These are phyloP conservation scores for Phialophora macrospora DNA, from an alignment of 2,329 filamentous ascomycete genomes.

Conservation along the genomic window DNA sequence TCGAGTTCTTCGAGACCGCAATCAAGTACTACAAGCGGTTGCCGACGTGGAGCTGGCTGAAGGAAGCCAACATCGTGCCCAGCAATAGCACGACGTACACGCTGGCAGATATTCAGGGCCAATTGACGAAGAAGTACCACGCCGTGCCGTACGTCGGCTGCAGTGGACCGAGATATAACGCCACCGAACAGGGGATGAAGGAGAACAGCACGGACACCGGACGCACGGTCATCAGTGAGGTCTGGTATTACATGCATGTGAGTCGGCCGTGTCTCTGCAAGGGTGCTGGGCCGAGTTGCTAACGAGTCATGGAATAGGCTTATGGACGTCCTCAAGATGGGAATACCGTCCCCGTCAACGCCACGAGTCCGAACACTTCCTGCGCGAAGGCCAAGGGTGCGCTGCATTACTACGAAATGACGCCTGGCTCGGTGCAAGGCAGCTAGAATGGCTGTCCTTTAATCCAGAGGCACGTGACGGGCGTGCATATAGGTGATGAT, in stretches of 20 bases:
- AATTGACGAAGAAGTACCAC: constrained; percentile 58
- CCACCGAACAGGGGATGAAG: constrained; percentile 59
- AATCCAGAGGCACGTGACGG: not conserved
- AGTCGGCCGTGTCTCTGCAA: constrained; percentile 11
- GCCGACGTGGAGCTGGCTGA: constrained; percentile 67
- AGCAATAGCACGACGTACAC: constrained; percentile 64
- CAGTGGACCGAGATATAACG: constrained; percentile 64
- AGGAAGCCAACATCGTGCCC: constrained; percentile 59
- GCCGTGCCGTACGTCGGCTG: constrained; percentile 66
- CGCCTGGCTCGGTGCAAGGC: constrained; percentile 29
- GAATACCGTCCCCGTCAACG: constrained; percentile 49
- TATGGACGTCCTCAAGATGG: constrained; percentile 61
- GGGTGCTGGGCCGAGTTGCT: not conserved
- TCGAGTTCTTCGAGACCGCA: constrained; percentile 67
- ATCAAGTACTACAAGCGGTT: constrained; percentile 63
- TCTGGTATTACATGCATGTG: constrained; percentile 70
- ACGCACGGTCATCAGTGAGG: constrained; percentile 62
- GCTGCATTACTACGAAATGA: constrained; percentile 37
- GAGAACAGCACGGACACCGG: constrained; percentile 61
- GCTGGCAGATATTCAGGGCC: constrained; percentile 57
- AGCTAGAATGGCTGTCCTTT: constrained; percentile 9
- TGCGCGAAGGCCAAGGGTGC: constrained; percentile 39
- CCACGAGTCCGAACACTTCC: constrained; percentile 34
- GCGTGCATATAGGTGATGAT: not conserved
- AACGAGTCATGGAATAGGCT: constrained; percentile 16